A percentile compares a stretch with the other conserved stretches of the same genome.
Conservation (phyloP, 23 red algal genomes). For the Chondrus crispus region DNA sequence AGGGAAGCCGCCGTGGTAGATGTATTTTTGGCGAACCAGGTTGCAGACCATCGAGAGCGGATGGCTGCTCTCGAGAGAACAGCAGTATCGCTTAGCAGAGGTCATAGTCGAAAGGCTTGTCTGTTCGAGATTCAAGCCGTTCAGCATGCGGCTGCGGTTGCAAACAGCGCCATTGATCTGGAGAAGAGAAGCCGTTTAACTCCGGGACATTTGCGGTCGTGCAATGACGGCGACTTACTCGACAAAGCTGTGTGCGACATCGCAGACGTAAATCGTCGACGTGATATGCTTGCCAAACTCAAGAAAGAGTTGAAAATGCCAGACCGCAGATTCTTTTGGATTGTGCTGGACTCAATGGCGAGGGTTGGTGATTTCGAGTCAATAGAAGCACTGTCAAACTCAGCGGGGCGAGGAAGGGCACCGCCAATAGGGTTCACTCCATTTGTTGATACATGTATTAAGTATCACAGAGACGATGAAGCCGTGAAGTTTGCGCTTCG, state of each 20-base stretch:
- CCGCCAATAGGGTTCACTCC: conserved; percentile 64
- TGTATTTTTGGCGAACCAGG: background rate
- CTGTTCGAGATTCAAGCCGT: conserved; percentile 47
- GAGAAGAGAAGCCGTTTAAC: conserved; percentile 27
- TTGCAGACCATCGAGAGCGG: conserved; percentile 8
- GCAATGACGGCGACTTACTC: conserved; percentile 36
- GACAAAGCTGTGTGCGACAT: conserved; percentile 5
- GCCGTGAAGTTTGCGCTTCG: conserved; percentile 54
- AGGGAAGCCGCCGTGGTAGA: conserved; percentile 57
- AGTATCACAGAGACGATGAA: conserved; percentile 37
- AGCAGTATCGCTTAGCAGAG: background rate
- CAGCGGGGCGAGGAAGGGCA: conserved; percentile 12
- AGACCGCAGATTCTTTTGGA: conserved; percentile 62
- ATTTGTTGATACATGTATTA: conserved; percentile 68
- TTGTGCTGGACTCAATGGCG: conserved; percentile 43
- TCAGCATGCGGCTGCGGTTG: conserved; percentile 28
- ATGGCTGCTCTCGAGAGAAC: conserved; percentile 31
- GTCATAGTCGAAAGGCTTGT: background rate
- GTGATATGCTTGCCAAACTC: conserved; percentile 17
- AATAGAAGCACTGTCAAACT: conserved; percentile 36
- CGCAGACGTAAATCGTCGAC: background rate
- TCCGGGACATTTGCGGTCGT: conserved; percentile 22
- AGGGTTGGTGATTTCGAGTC: conserved; percentile 35
- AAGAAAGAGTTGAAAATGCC: conserved; percentile 51
- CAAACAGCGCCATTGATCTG: conserved; percentile 23